Conservation (phyloP, 352 stramenopile species). For the Salisapilia sapeloensis region DNA sequence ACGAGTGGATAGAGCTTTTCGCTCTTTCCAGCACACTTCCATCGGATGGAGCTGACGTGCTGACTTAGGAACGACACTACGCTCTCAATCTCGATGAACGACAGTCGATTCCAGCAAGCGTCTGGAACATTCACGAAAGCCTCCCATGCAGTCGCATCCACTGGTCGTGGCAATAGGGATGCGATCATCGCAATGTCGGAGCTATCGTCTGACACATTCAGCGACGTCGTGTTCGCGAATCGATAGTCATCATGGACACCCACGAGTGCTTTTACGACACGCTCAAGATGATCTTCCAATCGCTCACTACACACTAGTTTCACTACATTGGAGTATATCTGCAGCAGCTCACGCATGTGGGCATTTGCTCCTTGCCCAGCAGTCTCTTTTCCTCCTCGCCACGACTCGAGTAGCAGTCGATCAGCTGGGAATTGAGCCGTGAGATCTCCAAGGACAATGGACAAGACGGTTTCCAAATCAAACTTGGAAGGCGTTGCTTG, state of each 20-base stretch:
- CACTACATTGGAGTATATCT: constrained; percentile 53
- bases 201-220: no score
- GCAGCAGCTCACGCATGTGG: constrained; percentile 27
- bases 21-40: constrained; percentile 14
- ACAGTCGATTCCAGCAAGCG: constrained; percentile 22
- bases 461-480: constrained; percentile 66
- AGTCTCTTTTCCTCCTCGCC: no score
- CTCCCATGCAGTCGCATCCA: constrained; percentile 55
- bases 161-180: constrained; percentile 19
- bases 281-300: constrained; percentile 68
- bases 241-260: constrained; percentile 70
- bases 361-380: no score
- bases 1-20: constrained; percentile 18
- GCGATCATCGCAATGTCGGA: no score
- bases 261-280: constrained; percentile 61
- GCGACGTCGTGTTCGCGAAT: constrained; percentile 19
- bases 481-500: constrained; percentile 40
- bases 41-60: constrained; percentile 39
- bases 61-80: constrained; percentile 39
- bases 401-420: constrained; percentile 3
- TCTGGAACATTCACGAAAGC: constrained; percentile 28
- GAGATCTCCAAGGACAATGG: constrained; percentile 60
- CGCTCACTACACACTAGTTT: constrained; percentile 42
- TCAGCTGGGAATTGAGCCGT: constrained; percentile 31
- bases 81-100: constrained; percentile 18